A percentile compares a stretch with the other conserved stretches of the same genome.
phyloP scores from a whole-genome alignment of 2,329 filamentous ascomycete species.

The Phyllosticta citribraziliensis region DNA sequence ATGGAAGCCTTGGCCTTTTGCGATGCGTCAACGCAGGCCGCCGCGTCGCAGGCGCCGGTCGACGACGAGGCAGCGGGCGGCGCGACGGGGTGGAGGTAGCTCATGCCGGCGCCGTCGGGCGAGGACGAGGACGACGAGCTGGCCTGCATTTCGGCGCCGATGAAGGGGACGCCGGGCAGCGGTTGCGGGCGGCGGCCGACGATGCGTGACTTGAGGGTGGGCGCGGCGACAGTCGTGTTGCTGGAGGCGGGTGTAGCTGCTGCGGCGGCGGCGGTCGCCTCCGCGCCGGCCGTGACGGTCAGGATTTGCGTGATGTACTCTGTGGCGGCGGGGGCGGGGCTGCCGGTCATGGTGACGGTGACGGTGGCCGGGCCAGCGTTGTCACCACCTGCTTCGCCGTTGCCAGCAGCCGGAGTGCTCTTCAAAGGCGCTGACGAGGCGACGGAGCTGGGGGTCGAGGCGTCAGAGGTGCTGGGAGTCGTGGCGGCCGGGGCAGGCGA shows the following conservation, averaged over 20 bases:
- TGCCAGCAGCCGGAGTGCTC: not conserved
- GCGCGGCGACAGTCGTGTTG: not conserved
- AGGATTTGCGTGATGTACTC: slow-evolving; percentile 1
- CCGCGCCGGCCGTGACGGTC: not conserved
- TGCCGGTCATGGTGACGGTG: slow-evolving; percentile 6
- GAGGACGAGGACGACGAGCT: not conserved
- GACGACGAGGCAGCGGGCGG: not conserved
- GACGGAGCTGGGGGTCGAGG: not conserved
- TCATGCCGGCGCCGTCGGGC: not conserved
- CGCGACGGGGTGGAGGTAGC: not conserved
- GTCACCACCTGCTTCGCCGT: not conserved
- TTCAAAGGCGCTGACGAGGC: not conserved
- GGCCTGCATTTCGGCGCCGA: not conserved
- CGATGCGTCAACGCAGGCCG: not conserved
- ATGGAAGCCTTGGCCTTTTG: not conserved
- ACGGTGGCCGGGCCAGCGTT: not conserved
- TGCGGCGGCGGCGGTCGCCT: not conserved
- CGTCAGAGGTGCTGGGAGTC: not conserved
- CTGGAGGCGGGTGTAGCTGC: not conserved
- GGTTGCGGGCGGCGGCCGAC: not conserved
- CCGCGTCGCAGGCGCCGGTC: not conserved
- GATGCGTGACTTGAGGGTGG: not conserved
- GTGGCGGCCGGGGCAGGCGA: not conserved
- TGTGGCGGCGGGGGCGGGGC: not conserved
- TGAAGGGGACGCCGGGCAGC: not conserved